Conservation (phyloP, 495 filamentous ascomycete genomes). For the Sabuloglossum arenarium region DNA sequence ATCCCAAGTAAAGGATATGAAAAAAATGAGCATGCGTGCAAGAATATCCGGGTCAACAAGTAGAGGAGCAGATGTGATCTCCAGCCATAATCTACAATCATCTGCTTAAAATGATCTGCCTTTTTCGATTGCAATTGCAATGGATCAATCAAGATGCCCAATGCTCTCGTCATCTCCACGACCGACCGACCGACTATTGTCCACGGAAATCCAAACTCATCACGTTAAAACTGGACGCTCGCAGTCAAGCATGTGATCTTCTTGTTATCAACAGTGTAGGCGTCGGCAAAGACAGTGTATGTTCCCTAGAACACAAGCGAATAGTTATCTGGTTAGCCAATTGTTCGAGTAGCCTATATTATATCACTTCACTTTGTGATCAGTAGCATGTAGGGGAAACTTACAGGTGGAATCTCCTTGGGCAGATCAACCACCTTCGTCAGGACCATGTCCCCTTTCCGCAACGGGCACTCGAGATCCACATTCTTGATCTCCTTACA, state of each 20-base stretch:
- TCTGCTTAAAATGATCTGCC: too few species aligned
- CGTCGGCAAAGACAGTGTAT: conserved; percentile 77
- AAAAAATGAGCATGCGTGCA: too few species aligned
- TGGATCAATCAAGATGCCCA: too few species aligned
- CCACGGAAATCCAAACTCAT: neutral
- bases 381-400: conserved; percentile 11
- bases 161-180: too few species aligned
- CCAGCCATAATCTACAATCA: neutral
- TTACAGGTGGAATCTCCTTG: conserved; percentile 71
- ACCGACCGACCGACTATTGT: neutral
- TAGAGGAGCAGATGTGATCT: neutral
- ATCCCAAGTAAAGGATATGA: too few species aligned
- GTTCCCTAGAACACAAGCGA: conserved; percentile 36
- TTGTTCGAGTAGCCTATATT: neutral
- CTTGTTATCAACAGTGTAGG: conserved; percentile 41
- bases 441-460: conserved; percentile 49
- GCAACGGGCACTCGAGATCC: conserved; percentile 71
- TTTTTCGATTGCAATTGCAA: too few species aligned
- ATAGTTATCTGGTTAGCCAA: neutral
- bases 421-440: conserved; percentile 71
- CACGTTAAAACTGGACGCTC: conserved; percentile 30
- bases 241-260: conserved; percentile 72
- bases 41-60: neutral
- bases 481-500: conserved; percentile 79
- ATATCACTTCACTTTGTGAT: neutral